Base-by-base conservation (phyloP, 2,329 filamentous ascomycete genomes). In the Aspergillus fijiensis region DNA sequence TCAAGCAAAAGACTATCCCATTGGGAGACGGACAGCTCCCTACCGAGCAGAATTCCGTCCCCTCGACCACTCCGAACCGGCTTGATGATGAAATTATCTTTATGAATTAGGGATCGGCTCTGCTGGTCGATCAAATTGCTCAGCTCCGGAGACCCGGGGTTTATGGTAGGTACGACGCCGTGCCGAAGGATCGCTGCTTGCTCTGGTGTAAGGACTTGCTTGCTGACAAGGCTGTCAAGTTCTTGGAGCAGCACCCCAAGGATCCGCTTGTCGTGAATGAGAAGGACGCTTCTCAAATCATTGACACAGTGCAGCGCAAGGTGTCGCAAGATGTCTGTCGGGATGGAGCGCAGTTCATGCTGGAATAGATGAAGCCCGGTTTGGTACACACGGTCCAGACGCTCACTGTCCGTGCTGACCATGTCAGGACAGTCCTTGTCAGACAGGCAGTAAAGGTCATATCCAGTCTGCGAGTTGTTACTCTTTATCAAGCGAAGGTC, bases 211-310 rank as follows among this genome's bases (percentile, higher is more conserved):
- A 74, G 49, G 2, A 71, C 55, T 12, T 63, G 27, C 57, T 51
- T 12, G 48, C n/a, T 29, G 12, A 71, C 65, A 9, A 74, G 49
- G n/a, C 16, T 21, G 16, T 61, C 25, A 0, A 68, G 54, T 16
- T 68, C 65, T 55, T 75, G 62, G 31, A 67, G 58, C n/a, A 75
- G 57, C 48, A 77, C 63, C 4, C 74, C 69, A 5, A 74, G 57
- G 55, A 74, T 70, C 31, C 73, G 39, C 57, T 74, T 74, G 48
- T 74, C 73, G 35, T 74, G 70, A 3, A 68, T 63, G 5, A 75
- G 60, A 6, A 71, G 59, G 0, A 72, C 63, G 7, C 65, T 68
- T n/a, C 72, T 64, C 50, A 74, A 64, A 45, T 74, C 72, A 35
- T 75, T 74, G 23, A 73, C 63, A 39, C 67, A 69, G 10, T 65